These are phyloP conservation scores for Alternaria metachromatica DNA, from an alignment of 2,329 filamentous ascomycete species.

Conservation along the genomic window DNA sequence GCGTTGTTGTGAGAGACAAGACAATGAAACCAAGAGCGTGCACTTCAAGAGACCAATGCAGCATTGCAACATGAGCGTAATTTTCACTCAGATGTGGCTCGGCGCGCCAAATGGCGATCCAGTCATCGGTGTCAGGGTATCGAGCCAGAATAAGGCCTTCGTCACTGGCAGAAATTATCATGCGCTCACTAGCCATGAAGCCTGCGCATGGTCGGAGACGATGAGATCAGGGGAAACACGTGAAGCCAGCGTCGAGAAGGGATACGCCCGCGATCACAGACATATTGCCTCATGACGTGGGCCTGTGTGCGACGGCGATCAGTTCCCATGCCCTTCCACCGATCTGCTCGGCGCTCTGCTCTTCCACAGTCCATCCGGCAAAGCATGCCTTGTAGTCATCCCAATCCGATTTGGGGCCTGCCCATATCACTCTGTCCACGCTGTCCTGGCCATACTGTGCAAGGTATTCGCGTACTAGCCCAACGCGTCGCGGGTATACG, in stretches of 20 bases:
- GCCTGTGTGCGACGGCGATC: slow-evolving; percentile 31
- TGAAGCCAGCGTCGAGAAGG: neutral
- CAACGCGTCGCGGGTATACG: slow-evolving; percentile 60
- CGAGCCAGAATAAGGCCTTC: neutral
- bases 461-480: slow-evolving; percentile 55
- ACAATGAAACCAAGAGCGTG: neutral
- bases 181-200: too few species aligned
- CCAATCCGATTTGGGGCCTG: slow-evolving; percentile 55
- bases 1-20: neutral
- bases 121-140: neutral
- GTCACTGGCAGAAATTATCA: too few species aligned
- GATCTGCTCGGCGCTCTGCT: slow-evolving; percentile 29
- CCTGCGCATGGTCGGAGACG: neutral
- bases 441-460: slow-evolving; percentile 34
- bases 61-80: neutral
- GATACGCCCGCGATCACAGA: neutral
- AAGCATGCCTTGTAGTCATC: slow-evolving; percentile 42
- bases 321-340: slow-evolving; percentile 45
- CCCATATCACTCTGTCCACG: slow-evolving; percentile 51
- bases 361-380: slow-evolving; percentile 24
- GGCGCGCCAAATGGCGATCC: neutral
- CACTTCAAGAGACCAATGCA: neutral
- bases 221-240: neutral
- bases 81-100: neutral
- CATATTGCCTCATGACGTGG: neutral